These are phyloP conservation scores for Diutina neorugosa DNA, from an alignment of 1,139 yeast species.

Conservation along the genomic window DNA sequence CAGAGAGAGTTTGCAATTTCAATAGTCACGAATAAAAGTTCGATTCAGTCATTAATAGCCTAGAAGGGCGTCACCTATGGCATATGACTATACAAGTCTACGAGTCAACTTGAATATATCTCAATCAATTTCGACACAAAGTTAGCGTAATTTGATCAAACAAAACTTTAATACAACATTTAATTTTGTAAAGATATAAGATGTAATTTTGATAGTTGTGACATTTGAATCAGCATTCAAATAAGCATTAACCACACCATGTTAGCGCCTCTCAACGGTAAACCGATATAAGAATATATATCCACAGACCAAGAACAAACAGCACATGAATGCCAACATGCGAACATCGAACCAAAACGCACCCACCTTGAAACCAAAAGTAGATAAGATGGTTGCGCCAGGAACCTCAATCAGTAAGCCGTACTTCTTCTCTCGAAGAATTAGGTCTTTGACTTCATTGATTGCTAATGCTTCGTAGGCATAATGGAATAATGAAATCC, in stretches of 20 bases:
- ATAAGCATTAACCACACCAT: neutral
- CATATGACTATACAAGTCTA: too few species aligned
- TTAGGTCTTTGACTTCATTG: slow-evolving; percentile 84
- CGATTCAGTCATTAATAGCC: too few species aligned
- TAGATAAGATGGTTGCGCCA: slow-evolving; percentile 89
- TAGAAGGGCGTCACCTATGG: too few species aligned
- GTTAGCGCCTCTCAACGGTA: slow-evolving; percentile 64
- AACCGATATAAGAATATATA: slow-evolving; percentile 61
- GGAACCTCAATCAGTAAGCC: slow-evolving; percentile 96
- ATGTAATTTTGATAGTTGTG: too few species aligned
- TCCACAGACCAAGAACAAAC: slow-evolving; percentile 50
- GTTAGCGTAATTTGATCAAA: too few species aligned
- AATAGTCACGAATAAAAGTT: too few species aligned
- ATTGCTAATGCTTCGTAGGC: slow-evolving; percentile 89
- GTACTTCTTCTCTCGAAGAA: slow-evolving; percentile 75
- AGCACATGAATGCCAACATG: slow-evolving; percentile 37
- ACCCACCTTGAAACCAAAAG: slow-evolving; percentile 84
- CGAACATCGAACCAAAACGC: slow-evolving; percentile 59
- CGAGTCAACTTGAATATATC: too few species aligned
- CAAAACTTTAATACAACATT: too few species aligned
- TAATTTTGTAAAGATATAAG: too few species aligned
- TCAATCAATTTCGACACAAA: too few species aligned
- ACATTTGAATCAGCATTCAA: neutral
- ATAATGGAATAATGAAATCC: slow-evolving; percentile 83
- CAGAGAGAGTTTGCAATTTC: too few species aligned